Base-by-base conservation (phyloP, 2,329 filamentous ascomycete genomes). In the Microascus cirrosus region DNA sequence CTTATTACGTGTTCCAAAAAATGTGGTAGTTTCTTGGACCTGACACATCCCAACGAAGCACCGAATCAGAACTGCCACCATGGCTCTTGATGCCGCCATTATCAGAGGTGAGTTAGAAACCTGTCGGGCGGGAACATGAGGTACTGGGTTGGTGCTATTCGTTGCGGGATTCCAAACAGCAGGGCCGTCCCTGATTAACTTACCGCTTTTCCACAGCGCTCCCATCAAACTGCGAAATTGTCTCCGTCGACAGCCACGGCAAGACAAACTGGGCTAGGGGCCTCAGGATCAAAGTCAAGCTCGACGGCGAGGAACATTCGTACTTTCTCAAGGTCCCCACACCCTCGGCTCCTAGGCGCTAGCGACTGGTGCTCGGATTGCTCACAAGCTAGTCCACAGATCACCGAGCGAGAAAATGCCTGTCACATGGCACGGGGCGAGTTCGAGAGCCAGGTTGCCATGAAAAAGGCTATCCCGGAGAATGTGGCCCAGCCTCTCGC, bases 391-490 rank as follows among this genome's bases (percentile, higher is more conserved):
- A 4, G 7, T 50, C 22, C 15, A 20, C 2, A 65, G 63, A 58
- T 64, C 20, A 60, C 63, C 15, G 60, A 64, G 25, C 55, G 60
- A 2, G 51, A 61, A 51, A 59, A 61, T 20, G 59, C 58, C 22
- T 54, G 61, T 11, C 59, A 55, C 2, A 65, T 66, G 63, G 61
- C 63, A 7, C 50, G 62, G 35, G 64, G 60, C 18, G 63, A 66
- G 51, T 66, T 62, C 51, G 64, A 66, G 32, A 59, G 60, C 6
- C 61, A 63, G 53, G 61, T 55, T 13, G 62, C 62, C 20, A 55
- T 66, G 1, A 55, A 58, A n/a, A 53, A 55, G 11, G 53, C 60
- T 2, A 64, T 66, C 20, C 64, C 62, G 1, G 59, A 64, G n/a
- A 63, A 64, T 28, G 57, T 60, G 7, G 57, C 61, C 2, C 32